A percentile compares a stretch with the other conserved stretches of the same genome.
phyloP scores from a whole-genome alignment of 345 rosid species.

The Lepidium aucheri region DNA sequence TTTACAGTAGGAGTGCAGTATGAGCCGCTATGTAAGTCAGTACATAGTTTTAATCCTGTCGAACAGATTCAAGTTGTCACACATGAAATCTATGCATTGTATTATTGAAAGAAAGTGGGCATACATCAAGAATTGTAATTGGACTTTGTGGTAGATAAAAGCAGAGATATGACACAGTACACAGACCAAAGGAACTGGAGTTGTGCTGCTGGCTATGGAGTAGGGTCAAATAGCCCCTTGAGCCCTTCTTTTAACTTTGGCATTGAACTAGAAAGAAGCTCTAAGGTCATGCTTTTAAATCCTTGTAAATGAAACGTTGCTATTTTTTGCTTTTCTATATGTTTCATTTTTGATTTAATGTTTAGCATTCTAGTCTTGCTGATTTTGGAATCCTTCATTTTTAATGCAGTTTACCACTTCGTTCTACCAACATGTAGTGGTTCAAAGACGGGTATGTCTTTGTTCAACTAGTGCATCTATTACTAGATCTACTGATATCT shows the following conservation, averaged over 20 bases:
- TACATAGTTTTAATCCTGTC: not conserved
- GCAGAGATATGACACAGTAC: conserved; percentile 37
- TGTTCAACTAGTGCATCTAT: conserved; percentile 1
- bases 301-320: not conserved
- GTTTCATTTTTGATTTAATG: not conserved
- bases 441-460: conserved; percentile 76
- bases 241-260: conserved; percentile 84
- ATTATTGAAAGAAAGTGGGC: conserved; percentile 6
- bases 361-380: not conserved
- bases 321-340: not conserved
- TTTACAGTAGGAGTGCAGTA: conserved; percentile 76
- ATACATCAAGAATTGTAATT: not conserved
- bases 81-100: not conserved
- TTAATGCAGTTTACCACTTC: conserved; percentile 77
- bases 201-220: conserved; percentile 79
- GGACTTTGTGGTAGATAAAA: conserved; percentile 40
- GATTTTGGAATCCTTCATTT: conserved; percentile 12
- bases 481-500: not conserved
- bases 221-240: conserved; percentile 77
- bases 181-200: conserved; percentile 71
- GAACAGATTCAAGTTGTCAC: not conserved
- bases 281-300: conserved; percentile 45
- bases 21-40: conserved; percentile 63
- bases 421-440: conserved; percentile 83
- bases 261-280: conserved; percentile 70